These are phyloP conservation scores for Mariannaea sp. DNA, from an alignment of 2,329 filamentous ascomycete genomes.

Conservation along the genomic window DNA sequence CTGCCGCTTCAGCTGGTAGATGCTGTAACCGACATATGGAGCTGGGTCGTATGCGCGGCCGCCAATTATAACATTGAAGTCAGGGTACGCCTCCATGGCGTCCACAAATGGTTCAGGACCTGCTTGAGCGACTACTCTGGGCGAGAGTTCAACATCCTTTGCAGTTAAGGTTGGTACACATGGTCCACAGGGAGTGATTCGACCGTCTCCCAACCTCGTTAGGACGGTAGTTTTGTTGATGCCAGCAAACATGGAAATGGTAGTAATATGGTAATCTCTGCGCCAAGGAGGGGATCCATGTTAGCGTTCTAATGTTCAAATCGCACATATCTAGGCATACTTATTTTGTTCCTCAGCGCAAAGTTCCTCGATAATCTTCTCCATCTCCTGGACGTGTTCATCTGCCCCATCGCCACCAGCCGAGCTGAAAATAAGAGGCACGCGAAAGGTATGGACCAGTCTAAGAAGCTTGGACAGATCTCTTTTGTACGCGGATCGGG, in stretches of 20 bases:
- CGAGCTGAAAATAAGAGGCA: slow-evolving; percentile 50
- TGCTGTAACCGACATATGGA: slow-evolving; percentile 45
- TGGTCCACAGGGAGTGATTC: slow-evolving; percentile 45
- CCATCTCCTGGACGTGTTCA: slow-evolving; percentile 48
- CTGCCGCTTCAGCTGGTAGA: slow-evolving; percentile 21
- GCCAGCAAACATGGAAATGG: slow-evolving; percentile 45
- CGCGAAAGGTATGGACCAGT: slow-evolving; percentile 40
- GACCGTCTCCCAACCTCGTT: slow-evolving; percentile 36
- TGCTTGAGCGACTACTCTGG: slow-evolving; percentile 51
- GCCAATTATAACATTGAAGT: slow-evolving; percentile 54
- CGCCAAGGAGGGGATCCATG: rapidly evolving
- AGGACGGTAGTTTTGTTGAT: slow-evolving; percentile 44
- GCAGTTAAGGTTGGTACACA: slow-evolving; percentile 47
- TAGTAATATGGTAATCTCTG: slow-evolving; percentile 38
- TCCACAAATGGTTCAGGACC: slow-evolving; percentile 51
- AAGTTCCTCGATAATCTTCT: slow-evolving; percentile 43
- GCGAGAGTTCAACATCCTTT: slow-evolving; percentile 44
- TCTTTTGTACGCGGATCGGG: slow-evolving; percentile 45
- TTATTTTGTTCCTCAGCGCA: slow-evolving; percentile 11
- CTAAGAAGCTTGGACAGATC: slow-evolving; percentile 49
- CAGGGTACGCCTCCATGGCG: slow-evolving; percentile 47
- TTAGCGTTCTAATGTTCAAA: too few relatives aligned
- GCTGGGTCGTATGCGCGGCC: slow-evolving; percentile 51
- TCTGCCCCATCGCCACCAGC: slow-evolving; percentile 55
- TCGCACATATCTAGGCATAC: too few relatives aligned